Base-by-base conservation (phyloP, 2,329 filamentous ascomycete genomes). In the Paraconiothyrium sp. region DNA sequence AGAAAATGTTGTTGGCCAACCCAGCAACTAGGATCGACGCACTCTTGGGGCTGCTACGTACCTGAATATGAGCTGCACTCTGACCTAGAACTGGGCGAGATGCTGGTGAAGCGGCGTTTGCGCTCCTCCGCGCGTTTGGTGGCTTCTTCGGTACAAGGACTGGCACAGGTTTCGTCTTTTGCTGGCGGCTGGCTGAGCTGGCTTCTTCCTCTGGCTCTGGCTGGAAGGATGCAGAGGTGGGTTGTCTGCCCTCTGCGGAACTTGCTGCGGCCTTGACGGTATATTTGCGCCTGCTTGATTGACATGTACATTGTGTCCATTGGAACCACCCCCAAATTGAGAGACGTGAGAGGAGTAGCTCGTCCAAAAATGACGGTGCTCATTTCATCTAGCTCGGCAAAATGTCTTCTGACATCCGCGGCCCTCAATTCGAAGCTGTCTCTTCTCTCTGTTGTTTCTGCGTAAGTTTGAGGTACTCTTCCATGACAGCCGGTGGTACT, bases 281-380 rank as follows among this genome's bases (percentile, higher is more conserved):
- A 16, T 16, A 11, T n/a, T 50, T 6, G 47, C 13, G n/a, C 4
- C 27, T 34, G 47, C 8, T 6, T 14, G 4, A 7, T 22, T 7
- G n/a, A 16, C 14, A n/a, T 14, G 6, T 3, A 14, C 37, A 13
- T 9, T 2, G 1, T 30, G 35, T 32, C n/a, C 8, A 43, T n/a
- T 41, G 22, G 52, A 30, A 30, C 35, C 35, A 24, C 10, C 4
- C 35, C 10, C 8, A 44, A 22, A 22, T 1, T 30, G 50, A 27
- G 14, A 9, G 22, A 11, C 8, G 13, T 4, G 7, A 22, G 14
- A 34, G 35, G 39, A 47, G 16, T 32, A 32, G 6, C 11, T 39
- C 1, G 22, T 59, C 64, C 63, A 64, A 35, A 69, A 63, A 0
- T 57, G 41, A 1, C 54, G 22, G 34, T 68, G 59, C 44, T 67